Conservation (phyloP, 108 stramenopile genomes). For the Cyclotella choctawhatcheeana region DNA sequence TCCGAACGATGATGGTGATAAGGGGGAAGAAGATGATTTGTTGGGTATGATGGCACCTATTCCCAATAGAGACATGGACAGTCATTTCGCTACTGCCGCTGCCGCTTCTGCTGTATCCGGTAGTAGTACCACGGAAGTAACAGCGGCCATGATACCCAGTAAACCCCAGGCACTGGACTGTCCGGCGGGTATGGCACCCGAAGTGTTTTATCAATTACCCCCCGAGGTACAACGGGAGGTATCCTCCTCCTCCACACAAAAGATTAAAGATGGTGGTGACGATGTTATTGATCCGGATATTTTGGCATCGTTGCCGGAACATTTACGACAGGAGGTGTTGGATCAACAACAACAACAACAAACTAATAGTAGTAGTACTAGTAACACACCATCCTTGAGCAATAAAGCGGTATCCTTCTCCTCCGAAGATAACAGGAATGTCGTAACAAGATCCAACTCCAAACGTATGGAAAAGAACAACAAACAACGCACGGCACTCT, state of each 20-base stretch:
- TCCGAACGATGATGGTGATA: not conserved
- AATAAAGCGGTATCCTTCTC: too few species aligned
- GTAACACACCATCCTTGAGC: not conserved
- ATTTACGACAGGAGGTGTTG: slow-evolving; percentile 32
- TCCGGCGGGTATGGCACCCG: slow-evolving; percentile 40
- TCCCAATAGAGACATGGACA: not conserved
- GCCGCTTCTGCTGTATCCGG: not conserved
- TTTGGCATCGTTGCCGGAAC: slow-evolving; percentile 37
- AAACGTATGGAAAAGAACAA: too few species aligned
- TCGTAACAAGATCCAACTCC: too few species aligned
- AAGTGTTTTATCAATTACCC: slow-evolving; percentile 39
- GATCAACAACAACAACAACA: slow-evolving; percentile 16
- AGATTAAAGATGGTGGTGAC: not conserved
- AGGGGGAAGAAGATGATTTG: not conserved
- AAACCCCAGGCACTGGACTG: slow-evolving; percentile 9
- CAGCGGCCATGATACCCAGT: too few species aligned
- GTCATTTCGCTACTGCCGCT: not conserved
- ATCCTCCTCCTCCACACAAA: slow-evolving; percentile 7
- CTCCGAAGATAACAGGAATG: too few species aligned
- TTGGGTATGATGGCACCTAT: not conserved
- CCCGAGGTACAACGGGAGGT: slow-evolving; percentile 40
- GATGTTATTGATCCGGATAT: slow-evolving; percentile 32
- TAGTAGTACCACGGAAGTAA: not conserved
- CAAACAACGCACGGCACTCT: not conserved
- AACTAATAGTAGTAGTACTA: not conserved